Conservation (phyloP, 768 basidiomycete species). For the Pholiota molesta region DNA sequence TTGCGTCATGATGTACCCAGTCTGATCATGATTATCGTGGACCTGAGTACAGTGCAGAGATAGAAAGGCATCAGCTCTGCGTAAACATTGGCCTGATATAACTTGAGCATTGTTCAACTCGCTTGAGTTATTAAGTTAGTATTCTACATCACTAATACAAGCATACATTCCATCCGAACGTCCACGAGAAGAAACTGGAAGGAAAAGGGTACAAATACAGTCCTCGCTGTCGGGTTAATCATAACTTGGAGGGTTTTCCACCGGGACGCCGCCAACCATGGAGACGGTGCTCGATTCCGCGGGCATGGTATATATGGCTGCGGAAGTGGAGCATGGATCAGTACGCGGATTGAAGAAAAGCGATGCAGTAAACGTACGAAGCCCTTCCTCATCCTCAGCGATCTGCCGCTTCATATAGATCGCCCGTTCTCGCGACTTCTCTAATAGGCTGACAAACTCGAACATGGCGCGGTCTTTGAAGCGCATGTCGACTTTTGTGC, state of each 20-base stretch:
- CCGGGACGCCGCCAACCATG: constrained; percentile 42
- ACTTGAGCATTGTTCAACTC: not conserved
- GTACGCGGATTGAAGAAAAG: not conserved
- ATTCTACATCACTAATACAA: constrained; percentile 11
- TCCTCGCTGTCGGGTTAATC: constrained; percentile 25
- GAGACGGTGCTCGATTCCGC: constrained; percentile 46
- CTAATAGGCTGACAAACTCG: constrained; percentile 69
- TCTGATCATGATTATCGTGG: no score
- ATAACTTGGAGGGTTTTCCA: constrained; percentile 57
- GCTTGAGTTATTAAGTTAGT: constrained; percentile 7
- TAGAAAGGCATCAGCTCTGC: no score
- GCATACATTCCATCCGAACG: not conserved
- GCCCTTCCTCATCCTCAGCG: constrained; percentile 57
- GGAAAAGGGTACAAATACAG: constrained; percentile 4
- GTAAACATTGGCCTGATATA: no score
- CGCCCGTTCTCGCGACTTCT: constrained; percentile 76
- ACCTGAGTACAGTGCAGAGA: no score
- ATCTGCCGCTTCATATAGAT: constrained; percentile 74
- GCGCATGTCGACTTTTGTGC: constrained; percentile 68
- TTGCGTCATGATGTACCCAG: no score
- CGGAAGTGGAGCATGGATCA: constrained; percentile 1
- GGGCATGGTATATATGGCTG: constrained; percentile 51
- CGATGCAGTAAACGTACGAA: constrained; percentile 49
- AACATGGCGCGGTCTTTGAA: constrained; percentile 72
- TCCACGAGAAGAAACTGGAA: not conserved